Conservation (phyloP, 1,284 basidiomycete genomes). For the Coriolopsis trogii region DNA sequence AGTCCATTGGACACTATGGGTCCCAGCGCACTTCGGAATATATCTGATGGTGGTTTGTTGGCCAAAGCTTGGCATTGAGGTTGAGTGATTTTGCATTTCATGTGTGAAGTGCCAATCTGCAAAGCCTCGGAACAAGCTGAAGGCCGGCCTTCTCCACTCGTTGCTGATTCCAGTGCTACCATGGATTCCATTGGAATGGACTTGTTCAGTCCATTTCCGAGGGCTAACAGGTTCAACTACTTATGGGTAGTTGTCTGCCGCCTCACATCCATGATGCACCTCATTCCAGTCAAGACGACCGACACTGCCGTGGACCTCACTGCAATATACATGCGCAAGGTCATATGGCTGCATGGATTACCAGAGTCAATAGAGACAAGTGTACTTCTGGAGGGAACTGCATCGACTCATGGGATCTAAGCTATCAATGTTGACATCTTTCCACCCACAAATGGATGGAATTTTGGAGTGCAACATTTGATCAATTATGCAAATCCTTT, state of each 20-base stretch:
- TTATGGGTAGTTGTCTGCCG: conserved; percentile 27
- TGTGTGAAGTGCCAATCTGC: conserved; percentile 30
- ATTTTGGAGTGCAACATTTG: conserved; percentile 35
- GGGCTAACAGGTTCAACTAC: conserved; percentile 19
- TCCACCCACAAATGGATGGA: conserved; percentile 41
- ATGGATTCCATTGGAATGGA: conserved; percentile 33
- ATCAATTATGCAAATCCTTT: conserved; percentile 32
- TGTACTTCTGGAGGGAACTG: conserved; percentile 30
- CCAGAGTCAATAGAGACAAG: conserved; percentile 29
- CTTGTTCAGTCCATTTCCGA: conserved; percentile 32
- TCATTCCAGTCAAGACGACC: conserved; percentile 22
- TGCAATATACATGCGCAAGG: conserved; percentile 22
- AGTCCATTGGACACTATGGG: conserved; percentile 31
- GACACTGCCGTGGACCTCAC: conserved; percentile 23
- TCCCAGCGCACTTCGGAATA: conserved; percentile 29
- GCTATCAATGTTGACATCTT: conserved; percentile 34
- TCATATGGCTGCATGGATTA: conserved; percentile 31
- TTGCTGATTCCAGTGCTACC: conserved; percentile 28
- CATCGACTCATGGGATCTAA: conserved; percentile 31
- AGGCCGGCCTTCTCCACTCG: conserved; percentile 26
- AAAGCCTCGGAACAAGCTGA: conserved; percentile 20
- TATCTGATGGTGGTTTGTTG: conserved; percentile 36
- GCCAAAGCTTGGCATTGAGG: conserved; percentile 29
- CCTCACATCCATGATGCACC: conserved; percentile 26
- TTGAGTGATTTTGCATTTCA: conserved; percentile 24